Evolutionary conservation across 495 filamentous ascomycete genomes (phyloP).

Genomic region (Glutinoglossum americanum): DNA sequence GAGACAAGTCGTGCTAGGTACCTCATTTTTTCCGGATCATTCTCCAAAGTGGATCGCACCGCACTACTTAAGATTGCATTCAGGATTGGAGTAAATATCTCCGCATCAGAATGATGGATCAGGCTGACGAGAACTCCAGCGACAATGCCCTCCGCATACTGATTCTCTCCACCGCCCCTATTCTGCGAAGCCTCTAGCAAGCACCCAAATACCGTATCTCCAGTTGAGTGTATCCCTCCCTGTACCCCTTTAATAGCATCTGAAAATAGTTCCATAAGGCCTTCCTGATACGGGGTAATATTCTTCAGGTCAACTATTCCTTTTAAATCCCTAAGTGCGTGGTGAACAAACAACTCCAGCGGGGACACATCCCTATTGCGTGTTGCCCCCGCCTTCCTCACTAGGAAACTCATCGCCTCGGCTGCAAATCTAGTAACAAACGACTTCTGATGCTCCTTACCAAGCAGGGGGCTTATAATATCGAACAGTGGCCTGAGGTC

Average conservation of each 20-base stretch:
- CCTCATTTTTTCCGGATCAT: constrained; percentile 17
- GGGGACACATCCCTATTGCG: constrained; percentile 48
- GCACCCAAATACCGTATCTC: constrained; percentile 41
- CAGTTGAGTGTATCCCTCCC: constrained; percentile 58
- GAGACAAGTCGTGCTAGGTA: constrained; percentile 43
- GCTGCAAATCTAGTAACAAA: constrained; percentile 83
- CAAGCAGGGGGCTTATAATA: constrained; percentile 68
- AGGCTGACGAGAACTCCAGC: constrained; percentile 54
- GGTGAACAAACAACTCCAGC: constrained; percentile 42
- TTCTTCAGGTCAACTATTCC: constrained; percentile 27
- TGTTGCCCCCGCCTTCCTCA: constrained; percentile 62
- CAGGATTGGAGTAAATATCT: constrained; percentile 42
- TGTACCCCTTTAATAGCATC: constrained; percentile 76
- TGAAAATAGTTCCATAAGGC: constrained; percentile 73
- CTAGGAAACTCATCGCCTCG: constrained; percentile 81
- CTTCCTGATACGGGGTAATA: constrained; percentile 48
- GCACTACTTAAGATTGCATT: background rate
- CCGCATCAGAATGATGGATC: constrained; percentile 57
- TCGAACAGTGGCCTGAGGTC: constrained; percentile 68
- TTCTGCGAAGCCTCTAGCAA: constrained; percentile 25
- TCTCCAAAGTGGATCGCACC: constrained; percentile 6
- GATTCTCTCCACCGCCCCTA: constrained; percentile 21
- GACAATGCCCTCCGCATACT: constrained; percentile 32
- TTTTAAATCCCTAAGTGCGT: constrained; percentile 45
- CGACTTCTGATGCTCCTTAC: constrained; percentile 54